Conservation (phyloP, 345 rosid genomes). For the Boechera stricta region DNA sequence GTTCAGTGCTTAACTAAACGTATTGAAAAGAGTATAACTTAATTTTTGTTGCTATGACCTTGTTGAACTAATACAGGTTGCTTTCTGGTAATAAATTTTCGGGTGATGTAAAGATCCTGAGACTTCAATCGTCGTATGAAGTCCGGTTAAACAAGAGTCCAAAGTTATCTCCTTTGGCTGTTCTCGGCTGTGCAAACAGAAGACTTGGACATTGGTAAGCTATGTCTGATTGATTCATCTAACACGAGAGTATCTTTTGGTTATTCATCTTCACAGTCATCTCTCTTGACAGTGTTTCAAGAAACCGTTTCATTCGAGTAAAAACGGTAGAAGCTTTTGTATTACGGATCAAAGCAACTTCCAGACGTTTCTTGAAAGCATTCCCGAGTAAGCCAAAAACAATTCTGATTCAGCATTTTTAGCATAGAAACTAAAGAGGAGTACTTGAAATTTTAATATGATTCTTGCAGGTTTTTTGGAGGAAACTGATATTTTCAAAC, state of each 20-base stretch:
- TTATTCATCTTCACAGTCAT: constrained; percentile 9
- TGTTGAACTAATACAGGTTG: constrained; percentile 57
- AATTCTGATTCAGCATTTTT: not conserved
- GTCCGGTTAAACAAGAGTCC: constrained; percentile 59
- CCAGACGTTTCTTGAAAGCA: constrained; percentile 48
- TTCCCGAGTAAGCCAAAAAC: constrained; percentile 43
- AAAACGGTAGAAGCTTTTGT: constrained; percentile 48
- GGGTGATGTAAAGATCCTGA: constrained; percentile 53
- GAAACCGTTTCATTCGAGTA: constrained; percentile 51
- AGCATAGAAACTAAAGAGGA: not conserved
- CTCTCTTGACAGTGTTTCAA: constrained; percentile 56
- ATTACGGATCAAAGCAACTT: constrained; percentile 50
- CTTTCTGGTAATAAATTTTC: constrained; percentile 67
- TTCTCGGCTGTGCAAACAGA: constrained; percentile 53
- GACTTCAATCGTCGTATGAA: constrained; percentile 56
- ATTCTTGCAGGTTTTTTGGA: constrained; percentile 37
- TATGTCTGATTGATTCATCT: constrained; percentile 4
- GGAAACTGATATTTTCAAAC: constrained; percentile 47
- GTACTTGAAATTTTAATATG: not conserved
- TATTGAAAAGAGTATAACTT: constrained; percentile 20
- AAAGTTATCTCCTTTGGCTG: constrained; percentile 32
- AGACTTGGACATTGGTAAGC: constrained; percentile 75
- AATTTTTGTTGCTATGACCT: constrained; percentile 2
- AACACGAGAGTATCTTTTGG: not conserved
- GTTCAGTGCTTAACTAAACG: constrained; percentile 51